Conservation (phyloP, 495 filamentous ascomycete species). For the Aspergillus avenaceus region DNA sequence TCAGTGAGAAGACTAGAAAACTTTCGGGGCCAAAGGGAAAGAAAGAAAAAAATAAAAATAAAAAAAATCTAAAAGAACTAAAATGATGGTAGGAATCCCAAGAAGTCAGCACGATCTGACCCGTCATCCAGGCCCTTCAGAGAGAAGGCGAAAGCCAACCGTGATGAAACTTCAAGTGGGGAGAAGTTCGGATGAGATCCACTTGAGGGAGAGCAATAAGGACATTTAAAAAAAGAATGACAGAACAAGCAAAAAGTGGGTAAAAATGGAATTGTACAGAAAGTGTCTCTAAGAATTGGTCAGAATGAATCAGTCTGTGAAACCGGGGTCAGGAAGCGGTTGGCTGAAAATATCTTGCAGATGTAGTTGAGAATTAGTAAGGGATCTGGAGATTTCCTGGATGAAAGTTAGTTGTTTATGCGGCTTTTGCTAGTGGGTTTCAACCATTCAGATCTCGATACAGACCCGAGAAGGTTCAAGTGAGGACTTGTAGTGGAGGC, state of each 20-base stretch:
- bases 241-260: neutral
- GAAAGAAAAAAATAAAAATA: neutral
- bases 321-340: neutral
- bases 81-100: neutral
- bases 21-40: too few species aligned
- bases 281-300: neutral
- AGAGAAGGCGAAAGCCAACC: slow-evolving; percentile 2
- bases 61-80: neutral
- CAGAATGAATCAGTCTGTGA: neutral
- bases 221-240: neutral
- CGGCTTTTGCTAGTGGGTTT: too few species aligned
- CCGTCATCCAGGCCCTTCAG: slow-evolving; percentile 5
- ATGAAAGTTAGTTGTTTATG: neutral
- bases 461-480: neutral
- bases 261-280: neutral
- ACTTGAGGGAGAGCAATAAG: slow-evolving; percentile 1
- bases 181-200: slow-evolving; percentile 9
- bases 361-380: too few species aligned
- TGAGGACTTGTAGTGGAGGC: neutral
- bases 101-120: slow-evolving; percentile 5
- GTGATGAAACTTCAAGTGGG: slow-evolving; percentile 9
- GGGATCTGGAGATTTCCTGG: neutral
- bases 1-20: neutral
- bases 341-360: neutral
- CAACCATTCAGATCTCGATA: neutral